Conservation (phyloP, 2,329 filamentous ascomycete genomes). For the Neurospora sp. region DNA sequence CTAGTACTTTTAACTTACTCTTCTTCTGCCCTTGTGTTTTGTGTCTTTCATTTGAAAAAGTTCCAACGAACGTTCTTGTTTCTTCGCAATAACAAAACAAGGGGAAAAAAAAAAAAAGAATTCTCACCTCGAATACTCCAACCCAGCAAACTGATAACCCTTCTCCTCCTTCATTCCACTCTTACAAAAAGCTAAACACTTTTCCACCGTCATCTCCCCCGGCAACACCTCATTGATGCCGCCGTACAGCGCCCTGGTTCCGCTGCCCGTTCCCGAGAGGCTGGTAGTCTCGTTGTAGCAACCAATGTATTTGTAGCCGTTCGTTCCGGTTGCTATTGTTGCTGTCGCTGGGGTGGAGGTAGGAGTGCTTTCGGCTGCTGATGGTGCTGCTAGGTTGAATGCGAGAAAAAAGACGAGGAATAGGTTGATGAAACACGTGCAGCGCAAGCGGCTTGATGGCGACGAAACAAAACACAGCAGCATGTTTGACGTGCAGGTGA, state of each 20-base stretch:
- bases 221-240: conserved; percentile 30
- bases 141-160: conserved; percentile 39
- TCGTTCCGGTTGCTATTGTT: background rate
- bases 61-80: too few relatives aligned
- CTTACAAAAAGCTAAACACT: conserved; percentile 42
- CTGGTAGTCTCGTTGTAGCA: conserved; percentile 51
- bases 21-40: too few relatives aligned
- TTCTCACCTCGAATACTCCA: conserved; percentile 40
- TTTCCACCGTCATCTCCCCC: conserved; percentile 40
- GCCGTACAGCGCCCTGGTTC: conserved; percentile 34
- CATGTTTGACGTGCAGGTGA: background rate
- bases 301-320: conserved; percentile 40
- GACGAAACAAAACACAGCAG: background rate
- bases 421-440: background rate
- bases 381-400: background rate
- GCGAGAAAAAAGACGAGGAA: background rate
- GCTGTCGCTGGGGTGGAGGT: background rate
- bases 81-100: too few relatives aligned
- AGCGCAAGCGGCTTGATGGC: background rate
- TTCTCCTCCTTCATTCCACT: conserved; percentile 19
- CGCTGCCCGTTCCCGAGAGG: conserved; percentile 27
- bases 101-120: background rate
- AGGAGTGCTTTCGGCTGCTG: too few relatives aligned
- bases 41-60: background rate
- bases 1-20: too few relatives aligned